phyloP scores from a whole-genome alignment of 805 yeast species.

The Ogataea nakhonphanomensis region DNA sequence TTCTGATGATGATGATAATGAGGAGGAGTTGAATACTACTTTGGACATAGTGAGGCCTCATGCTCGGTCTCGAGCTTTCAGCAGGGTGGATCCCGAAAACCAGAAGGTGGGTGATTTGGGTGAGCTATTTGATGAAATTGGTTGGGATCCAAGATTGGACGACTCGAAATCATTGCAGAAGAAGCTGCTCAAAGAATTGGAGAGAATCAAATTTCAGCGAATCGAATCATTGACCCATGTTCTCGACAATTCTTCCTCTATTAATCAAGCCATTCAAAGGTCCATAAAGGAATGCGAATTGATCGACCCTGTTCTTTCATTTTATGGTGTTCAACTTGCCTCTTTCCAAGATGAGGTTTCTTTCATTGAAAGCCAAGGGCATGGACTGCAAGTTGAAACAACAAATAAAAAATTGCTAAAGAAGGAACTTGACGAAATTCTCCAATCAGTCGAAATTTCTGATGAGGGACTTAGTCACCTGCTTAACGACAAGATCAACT shows the following conservation, averaged over 20 bases:
- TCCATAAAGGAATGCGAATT: conserved; percentile 53
- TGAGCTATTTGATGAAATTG: conserved; percentile 72
- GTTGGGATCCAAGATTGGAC: conserved; percentile 65
- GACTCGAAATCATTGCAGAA: conserved; percentile 55
- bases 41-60: conserved; percentile 14
- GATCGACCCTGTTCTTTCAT: conserved; percentile 51
- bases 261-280: conserved; percentile 40
- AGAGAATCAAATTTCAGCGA: conserved; percentile 58
- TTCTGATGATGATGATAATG: conserved; percentile 5
- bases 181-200: conserved; percentile 57
- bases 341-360: conserved; percentile 66
- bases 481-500: conserved; percentile 45
- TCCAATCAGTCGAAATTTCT: conserved; percentile 68
- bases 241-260: conserved; percentile 36
- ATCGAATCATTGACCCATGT: conserved; percentile 50
- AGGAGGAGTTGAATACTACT: conserved; percentile 7
- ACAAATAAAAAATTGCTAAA: conserved; percentile 76
- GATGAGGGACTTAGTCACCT: conserved; percentile 49
- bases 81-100: conserved; percentile 24
- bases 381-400: conserved; percentile 79
- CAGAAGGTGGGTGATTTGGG: conserved; percentile 39
- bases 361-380: conserved; percentile 68
- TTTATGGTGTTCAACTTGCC: conserved; percentile 58
- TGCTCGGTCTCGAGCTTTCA: conserved; percentile 31
- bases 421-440: conserved; percentile 63